phyloP scores from a whole-genome alignment of 1,284 basidiomycete species.

The Exobasidium cylindrosporum region DNA sequence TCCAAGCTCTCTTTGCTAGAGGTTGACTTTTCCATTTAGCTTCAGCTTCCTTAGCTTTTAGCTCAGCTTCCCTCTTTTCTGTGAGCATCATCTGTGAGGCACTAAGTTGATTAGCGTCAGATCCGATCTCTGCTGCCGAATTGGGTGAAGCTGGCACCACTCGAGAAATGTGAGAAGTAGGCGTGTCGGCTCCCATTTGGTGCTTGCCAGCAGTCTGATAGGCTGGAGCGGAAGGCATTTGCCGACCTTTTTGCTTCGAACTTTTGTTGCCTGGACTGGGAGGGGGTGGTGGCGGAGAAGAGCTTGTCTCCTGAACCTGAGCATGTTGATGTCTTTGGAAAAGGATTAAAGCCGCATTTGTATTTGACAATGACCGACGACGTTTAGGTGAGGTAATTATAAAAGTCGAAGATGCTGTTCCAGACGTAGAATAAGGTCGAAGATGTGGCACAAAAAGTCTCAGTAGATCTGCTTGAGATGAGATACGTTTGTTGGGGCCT shows the following conservation, averaged over 20 bases:
- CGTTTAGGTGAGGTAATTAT: constrained; percentile 22
- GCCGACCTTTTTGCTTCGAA: neutral
- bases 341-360: constrained; percentile 10
- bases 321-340: constrained; percentile 25
- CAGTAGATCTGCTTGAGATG: constrained; percentile 28
- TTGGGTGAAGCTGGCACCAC: constrained; percentile 27
- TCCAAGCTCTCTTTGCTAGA: constrained; percentile 63
- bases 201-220: constrained; percentile 30
- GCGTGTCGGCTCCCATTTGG: constrained; percentile 18
- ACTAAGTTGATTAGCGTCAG: constrained; percentile 31
- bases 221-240: constrained; percentile 13
- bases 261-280: constrained; percentile 22
- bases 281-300: constrained; percentile 9
- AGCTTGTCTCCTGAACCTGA: constrained; percentile 21
- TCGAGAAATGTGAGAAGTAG: constrained; percentile 24
- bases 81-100: constrained; percentile 23
- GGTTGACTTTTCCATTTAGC: constrained; percentile 17
- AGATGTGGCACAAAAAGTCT: constrained; percentile 34
- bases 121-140: constrained; percentile 34
- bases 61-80: neutral
- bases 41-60: constrained; percentile 13
- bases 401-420: constrained; percentile 26
- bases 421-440: constrained; percentile 6
- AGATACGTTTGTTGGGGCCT: constrained; percentile 14
- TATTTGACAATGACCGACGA: constrained; percentile 24